A percentile compares a stretch with the other conserved stretches of the same genome.
These are phyloP conservation scores for Globisporangium polare DNA, from an alignment of 352 stramenopile genomes.

Conservation along the genomic window DNA sequence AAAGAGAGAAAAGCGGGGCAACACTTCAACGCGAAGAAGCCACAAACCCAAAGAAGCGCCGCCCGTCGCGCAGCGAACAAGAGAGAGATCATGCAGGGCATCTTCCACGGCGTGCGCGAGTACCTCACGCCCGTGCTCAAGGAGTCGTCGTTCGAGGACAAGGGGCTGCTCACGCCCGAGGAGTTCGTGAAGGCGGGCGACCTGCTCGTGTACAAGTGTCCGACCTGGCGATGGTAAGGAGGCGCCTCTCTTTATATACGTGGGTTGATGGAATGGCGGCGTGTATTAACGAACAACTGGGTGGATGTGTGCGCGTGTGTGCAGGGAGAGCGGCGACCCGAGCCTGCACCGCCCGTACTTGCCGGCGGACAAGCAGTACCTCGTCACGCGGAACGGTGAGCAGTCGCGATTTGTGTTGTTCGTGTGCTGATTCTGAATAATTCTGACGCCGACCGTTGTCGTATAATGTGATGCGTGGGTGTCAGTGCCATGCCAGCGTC, in stretches of 20 bases:
- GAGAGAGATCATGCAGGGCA: constrained; percentile 49
- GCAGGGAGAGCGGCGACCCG: constrained; percentile 69
- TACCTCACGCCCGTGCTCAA: constrained; percentile 90
- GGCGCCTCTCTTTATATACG: constrained; percentile 8
- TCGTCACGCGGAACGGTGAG: constrained; percentile 76
- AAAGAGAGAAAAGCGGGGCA: not conserved
- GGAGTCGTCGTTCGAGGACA: constrained; percentile 91
- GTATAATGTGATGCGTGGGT: not conserved
- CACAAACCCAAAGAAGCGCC: not conserved
- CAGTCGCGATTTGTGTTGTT: not conserved
- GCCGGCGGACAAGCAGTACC: constrained; percentile 84
- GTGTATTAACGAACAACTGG: not conserved
- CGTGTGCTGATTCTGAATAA: not conserved
- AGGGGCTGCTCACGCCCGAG: constrained; percentile 95
- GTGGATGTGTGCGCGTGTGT: not conserved
- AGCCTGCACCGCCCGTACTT: constrained; percentile 59
- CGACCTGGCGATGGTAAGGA: constrained; percentile 91
- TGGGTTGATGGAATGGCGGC: not conserved
- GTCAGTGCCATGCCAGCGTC: constrained; percentile 83
- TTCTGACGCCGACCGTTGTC: not conserved
- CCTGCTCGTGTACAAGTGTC: constrained; percentile 95
- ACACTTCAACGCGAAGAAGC: constrained; percentile 3
- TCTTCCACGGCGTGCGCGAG: constrained; percentile 82
- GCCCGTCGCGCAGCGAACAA: not conserved
- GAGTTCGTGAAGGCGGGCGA: constrained; percentile 96